Conservation (phyloP, 192 early-diverging fungal genomes). For the Pecoramyces ruminantium region DNA sequence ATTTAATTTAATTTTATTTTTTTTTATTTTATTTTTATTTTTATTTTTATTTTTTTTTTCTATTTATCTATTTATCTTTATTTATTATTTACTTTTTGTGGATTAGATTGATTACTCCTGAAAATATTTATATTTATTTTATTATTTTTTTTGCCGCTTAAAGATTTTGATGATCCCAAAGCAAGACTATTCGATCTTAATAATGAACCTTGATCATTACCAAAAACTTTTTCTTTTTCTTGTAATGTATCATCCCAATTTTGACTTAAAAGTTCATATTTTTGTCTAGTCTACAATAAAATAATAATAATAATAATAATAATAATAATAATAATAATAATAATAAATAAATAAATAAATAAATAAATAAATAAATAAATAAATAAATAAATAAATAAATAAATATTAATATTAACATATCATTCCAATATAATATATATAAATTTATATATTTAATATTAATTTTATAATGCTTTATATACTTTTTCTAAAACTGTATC, state of each 20-base stretch:
- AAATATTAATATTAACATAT: no score
- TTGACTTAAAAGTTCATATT: background rate
- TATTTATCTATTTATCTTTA: no score
- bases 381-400: no score
- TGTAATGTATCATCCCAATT: background rate
- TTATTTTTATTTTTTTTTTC: background rate
- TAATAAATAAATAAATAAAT: no score
- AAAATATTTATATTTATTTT: conserved; percentile 23
- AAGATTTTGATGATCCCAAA: background rate
- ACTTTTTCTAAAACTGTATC: conserved; percentile 73
- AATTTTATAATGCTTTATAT: background rate
- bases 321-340: no score
- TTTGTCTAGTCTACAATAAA: background rate
- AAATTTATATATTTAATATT: no score
- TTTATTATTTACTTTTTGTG: conserved; percentile 33
- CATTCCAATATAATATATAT: no score
- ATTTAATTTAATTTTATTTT: no score
- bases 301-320: no score
- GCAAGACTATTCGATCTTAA: background rate
- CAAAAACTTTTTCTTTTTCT: background rate
- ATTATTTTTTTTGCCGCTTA: conserved; percentile 14
- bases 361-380: no score
- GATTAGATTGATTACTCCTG: conserved; percentile 26
- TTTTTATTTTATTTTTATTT: background rate
- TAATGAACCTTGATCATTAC: background rate